These are phyloP conservation scores for Zasmidium angulare DNA, from an alignment of 2,329 filamentous ascomycete genomes.

Conservation along the genomic window DNA sequence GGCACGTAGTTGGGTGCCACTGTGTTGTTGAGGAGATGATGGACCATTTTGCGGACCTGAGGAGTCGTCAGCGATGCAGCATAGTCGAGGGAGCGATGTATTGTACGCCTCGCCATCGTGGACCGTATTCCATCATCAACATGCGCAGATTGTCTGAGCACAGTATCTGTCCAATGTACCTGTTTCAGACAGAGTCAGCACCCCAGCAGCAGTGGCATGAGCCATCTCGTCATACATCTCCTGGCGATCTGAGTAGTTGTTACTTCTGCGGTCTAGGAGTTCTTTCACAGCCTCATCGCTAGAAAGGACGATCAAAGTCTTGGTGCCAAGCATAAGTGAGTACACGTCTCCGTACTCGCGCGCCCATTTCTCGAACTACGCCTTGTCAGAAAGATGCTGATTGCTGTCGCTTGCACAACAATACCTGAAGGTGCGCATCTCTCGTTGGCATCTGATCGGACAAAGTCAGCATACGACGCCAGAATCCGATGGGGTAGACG, in stretches of 20 bases:
- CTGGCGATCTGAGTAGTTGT: constrained; percentile 23
- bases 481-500: no score
- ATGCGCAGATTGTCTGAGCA: constrained; percentile 19
- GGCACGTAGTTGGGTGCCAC: constrained; percentile 49
- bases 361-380: constrained; percentile 55
- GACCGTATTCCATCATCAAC: constrained; percentile 25
- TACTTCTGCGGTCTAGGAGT: constrained; percentile 25
- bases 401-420: no score
- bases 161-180: constrained; percentile 19
- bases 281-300: constrained; percentile 50
- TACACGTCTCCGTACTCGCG: constrained; percentile 53
- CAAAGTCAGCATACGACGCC: no score
- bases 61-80: no score
- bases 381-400: constrained; percentile 48
- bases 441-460: constrained; percentile 17
- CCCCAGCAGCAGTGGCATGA: no score
- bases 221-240: no score
- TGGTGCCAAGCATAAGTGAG: constrained; percentile 52
- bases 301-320: constrained; percentile 48
- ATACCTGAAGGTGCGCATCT: neutral
- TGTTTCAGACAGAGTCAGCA: no score
- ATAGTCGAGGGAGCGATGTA: neutral
- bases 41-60: constrained; percentile 40
- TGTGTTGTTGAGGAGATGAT: constrained; percentile 50
- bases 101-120: constrained; percentile 30